Percentiles rank a stretch among this genome's conserved stretches.
Evolutionary conservation across 495 filamentous ascomycete genomes (phyloP).

Genomic region (Neurospora intermedia): DNA sequence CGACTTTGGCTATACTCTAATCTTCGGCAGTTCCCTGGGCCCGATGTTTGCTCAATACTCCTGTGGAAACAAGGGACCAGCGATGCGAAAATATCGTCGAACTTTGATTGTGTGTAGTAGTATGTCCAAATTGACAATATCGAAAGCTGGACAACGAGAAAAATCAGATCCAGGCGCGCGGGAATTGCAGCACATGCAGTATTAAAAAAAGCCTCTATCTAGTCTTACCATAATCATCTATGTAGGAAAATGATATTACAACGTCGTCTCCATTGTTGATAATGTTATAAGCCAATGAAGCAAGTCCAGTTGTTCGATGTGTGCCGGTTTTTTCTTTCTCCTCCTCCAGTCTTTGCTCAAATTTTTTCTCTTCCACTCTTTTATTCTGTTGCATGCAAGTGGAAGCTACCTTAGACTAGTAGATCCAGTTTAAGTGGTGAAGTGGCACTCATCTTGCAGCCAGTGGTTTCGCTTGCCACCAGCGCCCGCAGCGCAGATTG

Average conservation of each 20-base stretch:
- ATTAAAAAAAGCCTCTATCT: not conserved
- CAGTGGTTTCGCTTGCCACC: not conserved
- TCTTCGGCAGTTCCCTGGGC: too few relatives aligned
- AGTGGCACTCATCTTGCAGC: not conserved
- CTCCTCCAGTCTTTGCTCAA: not conserved
- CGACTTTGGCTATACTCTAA: not conserved
- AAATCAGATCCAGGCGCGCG: not conserved
- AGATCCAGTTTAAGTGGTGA: not conserved
- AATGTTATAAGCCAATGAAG: not conserved
- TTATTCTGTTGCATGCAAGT: not conserved
- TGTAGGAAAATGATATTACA: not conserved
- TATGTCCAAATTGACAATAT: not conserved
- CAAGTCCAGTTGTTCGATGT: not conserved
- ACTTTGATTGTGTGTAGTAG: not conserved
- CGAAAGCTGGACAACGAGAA: not conserved
- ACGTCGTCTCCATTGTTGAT: not conserved
- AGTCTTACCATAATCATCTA: not conserved
- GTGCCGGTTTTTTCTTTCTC: not conserved
- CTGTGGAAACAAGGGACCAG: not conserved
- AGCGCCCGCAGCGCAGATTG: not conserved
- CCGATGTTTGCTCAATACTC: too few relatives aligned
- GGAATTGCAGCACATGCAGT: not conserved
- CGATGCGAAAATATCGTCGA: not conserved
- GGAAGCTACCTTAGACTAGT: not conserved
- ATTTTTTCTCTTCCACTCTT: not conserved